These are phyloP conservation scores for Chytriomyces hyalinus DNA, from an alignment of 192 early-diverging fungal genomes.

Conservation along the genomic window DNA sequence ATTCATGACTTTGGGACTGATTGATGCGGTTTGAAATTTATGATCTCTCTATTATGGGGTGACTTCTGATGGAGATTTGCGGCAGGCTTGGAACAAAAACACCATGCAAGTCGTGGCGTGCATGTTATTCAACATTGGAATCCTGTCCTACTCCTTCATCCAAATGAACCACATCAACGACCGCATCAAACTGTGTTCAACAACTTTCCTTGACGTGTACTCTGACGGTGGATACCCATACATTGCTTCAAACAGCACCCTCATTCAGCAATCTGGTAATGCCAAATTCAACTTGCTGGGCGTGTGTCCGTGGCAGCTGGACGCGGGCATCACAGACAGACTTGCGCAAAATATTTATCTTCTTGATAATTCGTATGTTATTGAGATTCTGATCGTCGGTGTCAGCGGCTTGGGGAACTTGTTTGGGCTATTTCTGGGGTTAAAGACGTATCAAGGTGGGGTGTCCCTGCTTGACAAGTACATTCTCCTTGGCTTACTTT, in stretches of 20 bases:
- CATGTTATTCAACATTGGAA: conserved; percentile 26
- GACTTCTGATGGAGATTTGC: background rate
- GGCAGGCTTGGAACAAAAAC: conserved; percentile 37
- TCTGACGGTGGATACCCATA: background rate
- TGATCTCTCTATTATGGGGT: background rate
- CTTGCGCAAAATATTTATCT: conserved; percentile 1
- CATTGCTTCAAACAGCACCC: background rate
- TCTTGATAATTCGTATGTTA: background rate
- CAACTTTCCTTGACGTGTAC: conserved; percentile 7
- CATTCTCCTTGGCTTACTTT: background rate
- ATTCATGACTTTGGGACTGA: conserved; percentile 21
- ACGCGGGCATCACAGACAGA: background rate
- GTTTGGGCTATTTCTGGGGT: conserved; percentile 16
- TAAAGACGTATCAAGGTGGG: conserved; percentile 30
- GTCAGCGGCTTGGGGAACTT: conserved; percentile 20
- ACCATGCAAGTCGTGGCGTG: conserved; percentile 36
- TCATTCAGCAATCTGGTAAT: background rate
- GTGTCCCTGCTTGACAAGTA: background rate
- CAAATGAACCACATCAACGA: conserved; percentile 28
- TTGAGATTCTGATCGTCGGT: conserved; percentile 16
- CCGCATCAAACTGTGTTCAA: background rate
- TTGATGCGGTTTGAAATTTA: conserved; percentile 13
- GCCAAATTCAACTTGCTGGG: conserved; percentile 17
- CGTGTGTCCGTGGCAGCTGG: conserved; percentile 9
- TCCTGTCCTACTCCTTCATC: conserved; percentile 31